Evolutionary conservation across 2,329 filamentous ascomycete species (phyloP), one percentile per base, ranked within the genome.

Genomic region (Coniochaeta pulveracea): DNA sequence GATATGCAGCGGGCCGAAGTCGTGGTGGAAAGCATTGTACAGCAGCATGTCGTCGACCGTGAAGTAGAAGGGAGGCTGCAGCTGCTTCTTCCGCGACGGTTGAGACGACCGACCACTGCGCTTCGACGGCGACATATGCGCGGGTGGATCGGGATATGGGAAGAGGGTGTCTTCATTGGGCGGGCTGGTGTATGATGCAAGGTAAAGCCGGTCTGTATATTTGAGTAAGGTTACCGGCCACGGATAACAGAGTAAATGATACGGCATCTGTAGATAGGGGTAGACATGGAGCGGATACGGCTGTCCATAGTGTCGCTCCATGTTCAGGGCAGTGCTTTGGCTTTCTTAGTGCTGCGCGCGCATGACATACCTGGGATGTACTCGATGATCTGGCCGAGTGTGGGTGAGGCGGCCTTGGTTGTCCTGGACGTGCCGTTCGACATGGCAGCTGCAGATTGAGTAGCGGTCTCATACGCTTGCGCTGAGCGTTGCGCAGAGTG

Each of bases 1-100:
- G 46, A 98, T 93, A 64, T 98, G 91, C 38, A 98, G 68, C 49
- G 91, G 91, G 48, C 91, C 91, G 57, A 98, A 98, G 61, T 98
- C 91, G 50, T 93, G 88, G 61, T 96, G 88, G 60, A 98, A 98
- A 19, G 89, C 88, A 57, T 98, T 98, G 69, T 98, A 98, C 29
- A 94, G 71, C 27, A 98, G 76, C 25, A 69, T 80, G 52, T 93
- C 85, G 54, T 98, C 91, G 45, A 96, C 79, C 33, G 85, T 89
- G 60, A 98, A 98, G 63, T 96, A 98, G 54, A 84, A 88, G 1
- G 91, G 91, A 35, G 78, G 63, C 44, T 71, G 74, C 34, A 67
- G 60, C n/a, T 66, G 57, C 38, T 60, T 56, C 17, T 41, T 27
- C 10, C 46, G 36, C 0, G 55, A 57, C 8, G 66, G 55, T 33